phyloP scores from a whole-genome alignment of 805 yeast species.

The Wickerhamomyces pijperi region DNA sequence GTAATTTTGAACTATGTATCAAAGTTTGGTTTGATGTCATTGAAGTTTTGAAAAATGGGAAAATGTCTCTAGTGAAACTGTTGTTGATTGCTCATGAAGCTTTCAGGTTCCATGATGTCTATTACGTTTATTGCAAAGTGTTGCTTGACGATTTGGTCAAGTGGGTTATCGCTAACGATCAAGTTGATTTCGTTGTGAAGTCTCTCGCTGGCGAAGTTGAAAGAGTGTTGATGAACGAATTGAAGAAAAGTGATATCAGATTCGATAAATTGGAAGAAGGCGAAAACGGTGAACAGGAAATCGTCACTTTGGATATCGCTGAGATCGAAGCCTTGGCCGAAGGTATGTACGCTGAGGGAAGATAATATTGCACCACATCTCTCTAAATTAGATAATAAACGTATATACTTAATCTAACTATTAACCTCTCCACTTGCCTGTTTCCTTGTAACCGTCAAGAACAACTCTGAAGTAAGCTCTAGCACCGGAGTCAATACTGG shows the following conservation, averaged over 20 bases:
- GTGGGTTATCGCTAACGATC: conserved; percentile 54
- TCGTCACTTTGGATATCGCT: conserved; percentile 31
- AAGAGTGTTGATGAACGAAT: conserved; percentile 23
- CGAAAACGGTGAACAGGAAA: conserved; percentile 20
- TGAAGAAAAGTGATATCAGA: conserved; percentile 36
- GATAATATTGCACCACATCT: no score
- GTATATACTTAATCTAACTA: not conserved
- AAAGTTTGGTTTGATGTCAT: conserved; percentile 73
- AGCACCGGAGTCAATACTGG: conserved; percentile 59
- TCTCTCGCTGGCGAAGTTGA: conserved; percentile 55
- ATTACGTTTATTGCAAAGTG: conserved; percentile 72
- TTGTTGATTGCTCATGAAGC: conserved; percentile 56
- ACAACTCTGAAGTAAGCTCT: conserved; percentile 55
- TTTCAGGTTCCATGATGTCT: conserved; percentile 74
- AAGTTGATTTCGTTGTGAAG: conserved; percentile 44
- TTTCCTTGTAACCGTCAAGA: conserved; percentile 61
- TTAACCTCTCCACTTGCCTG: conserved; percentile 62
- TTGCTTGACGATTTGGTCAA: conserved; percentile 67
- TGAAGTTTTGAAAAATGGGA: conserved; percentile 55
- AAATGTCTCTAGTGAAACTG: conserved; percentile 47
- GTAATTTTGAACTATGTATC: conserved; percentile 50
- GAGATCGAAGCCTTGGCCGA: conserved; percentile 56
- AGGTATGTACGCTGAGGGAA: conserved; percentile 23
- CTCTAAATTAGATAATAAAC: conserved; percentile 8
- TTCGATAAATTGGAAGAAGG: conserved; percentile 41